Conservation (phyloP, 2,329 filamentous ascomycete species). For the Botryotinia globosa region DNA sequence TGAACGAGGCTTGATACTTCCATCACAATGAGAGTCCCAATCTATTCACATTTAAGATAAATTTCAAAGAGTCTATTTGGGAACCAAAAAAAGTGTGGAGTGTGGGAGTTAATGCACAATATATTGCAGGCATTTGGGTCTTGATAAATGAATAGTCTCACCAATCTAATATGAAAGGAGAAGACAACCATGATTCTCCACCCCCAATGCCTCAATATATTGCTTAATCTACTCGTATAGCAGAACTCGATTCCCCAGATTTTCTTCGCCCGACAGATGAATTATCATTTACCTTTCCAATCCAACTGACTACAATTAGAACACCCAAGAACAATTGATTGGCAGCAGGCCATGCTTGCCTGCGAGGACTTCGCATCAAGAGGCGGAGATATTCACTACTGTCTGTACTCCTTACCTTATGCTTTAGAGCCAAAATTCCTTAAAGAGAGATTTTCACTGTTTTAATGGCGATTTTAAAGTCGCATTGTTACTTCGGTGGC, state of each 20-base stretch:
- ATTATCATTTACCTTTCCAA: neutral
- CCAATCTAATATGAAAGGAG: too few species aligned
- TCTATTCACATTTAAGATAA: neutral
- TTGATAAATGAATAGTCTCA: neutral
- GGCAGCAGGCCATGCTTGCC: too few species aligned
- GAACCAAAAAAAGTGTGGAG: neutral
- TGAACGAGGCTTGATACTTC: neutral
- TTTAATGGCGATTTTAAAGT: too few species aligned
- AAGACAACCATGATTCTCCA: neutral
- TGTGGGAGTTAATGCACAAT: rapidly evolving
- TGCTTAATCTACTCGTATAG: neutral
- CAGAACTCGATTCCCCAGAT: rapidly evolving
- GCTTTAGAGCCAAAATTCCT: too few species aligned
- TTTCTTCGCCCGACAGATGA: neutral
- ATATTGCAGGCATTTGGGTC: neutral
- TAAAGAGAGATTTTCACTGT: too few species aligned
- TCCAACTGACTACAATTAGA: too few species aligned
- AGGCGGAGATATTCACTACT: too few species aligned
- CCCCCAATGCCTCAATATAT: too few species aligned
- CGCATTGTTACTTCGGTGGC: too few species aligned
- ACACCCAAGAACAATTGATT: too few species aligned
- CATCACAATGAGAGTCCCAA: neutral
- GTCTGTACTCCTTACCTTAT: too few species aligned
- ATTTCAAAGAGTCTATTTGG: neutral
- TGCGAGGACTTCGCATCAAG: too few species aligned